Conservation (phyloP, 2,329 filamentous ascomycete species). For the Colletotrichum zoysiae region DNA sequence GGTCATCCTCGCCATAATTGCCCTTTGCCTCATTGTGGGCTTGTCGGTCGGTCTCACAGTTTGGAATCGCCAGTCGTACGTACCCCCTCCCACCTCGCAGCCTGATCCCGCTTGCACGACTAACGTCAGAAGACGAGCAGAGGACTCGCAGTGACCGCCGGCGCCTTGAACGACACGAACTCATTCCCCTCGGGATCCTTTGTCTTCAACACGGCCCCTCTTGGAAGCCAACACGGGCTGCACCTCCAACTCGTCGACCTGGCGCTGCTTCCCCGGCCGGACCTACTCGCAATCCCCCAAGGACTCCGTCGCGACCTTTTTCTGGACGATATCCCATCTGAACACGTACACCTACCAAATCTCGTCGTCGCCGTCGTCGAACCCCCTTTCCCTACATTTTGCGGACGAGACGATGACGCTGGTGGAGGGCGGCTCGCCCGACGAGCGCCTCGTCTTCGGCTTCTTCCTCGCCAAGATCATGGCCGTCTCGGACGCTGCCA, state of each 20-base stretch:
- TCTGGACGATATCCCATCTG: constrained; percentile 69
- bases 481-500: constrained; percentile 59
- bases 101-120: constrained; percentile 22
- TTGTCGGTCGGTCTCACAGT: constrained; percentile 56
- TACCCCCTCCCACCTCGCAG: constrained; percentile 9
- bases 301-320: constrained; percentile 68
- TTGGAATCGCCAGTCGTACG: constrained; percentile 55
- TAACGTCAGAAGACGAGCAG: constrained; percentile 7
- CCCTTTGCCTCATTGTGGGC: constrained; percentile 51
- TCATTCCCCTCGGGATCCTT: constrained; percentile 74
- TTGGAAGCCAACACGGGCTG: constrained; percentile 66
- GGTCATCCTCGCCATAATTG: constrained; percentile 46
- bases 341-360: constrained; percentile 61
- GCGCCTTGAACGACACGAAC: constrained; percentile 31
- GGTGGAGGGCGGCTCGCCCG: constrained; percentile 58
- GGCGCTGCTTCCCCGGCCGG: constrained; percentile 71
- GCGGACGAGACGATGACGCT: constrained; percentile 63
- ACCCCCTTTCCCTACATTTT: constrained; percentile 70
- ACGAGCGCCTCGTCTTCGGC: constrained; percentile 71
- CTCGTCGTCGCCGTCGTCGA: constrained; percentile 67
- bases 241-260: constrained; percentile 68
- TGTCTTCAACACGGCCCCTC: constrained; percentile 69
- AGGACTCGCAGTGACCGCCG: constrained; percentile 12
- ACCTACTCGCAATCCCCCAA: constrained; percentile 56
- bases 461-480: constrained; percentile 66